Evolutionary conservation across 441 rosid genomes (phyloP).

Genomic region (Capsella rubella): DNA sequence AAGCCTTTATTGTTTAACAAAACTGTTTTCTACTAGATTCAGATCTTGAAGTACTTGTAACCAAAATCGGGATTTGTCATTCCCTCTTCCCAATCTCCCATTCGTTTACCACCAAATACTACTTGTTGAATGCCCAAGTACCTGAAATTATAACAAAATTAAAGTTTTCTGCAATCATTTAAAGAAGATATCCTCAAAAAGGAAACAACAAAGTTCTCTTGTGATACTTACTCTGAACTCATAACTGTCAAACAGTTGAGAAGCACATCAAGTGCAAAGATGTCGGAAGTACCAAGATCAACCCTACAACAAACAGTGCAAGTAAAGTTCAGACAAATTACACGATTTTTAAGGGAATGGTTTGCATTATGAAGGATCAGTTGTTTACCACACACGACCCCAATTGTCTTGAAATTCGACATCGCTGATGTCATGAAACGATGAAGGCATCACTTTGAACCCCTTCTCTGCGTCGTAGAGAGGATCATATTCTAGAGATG

Average conservation of each 20-base stretch:
- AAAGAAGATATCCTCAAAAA: background rate
- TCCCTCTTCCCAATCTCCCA: slow-evolving; percentile 98
- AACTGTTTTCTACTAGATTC: slow-evolving; percentile 27
- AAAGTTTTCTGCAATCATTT: slow-evolving; percentile 5
- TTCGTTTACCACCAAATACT: slow-evolving; percentile 76
- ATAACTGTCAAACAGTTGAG: slow-evolving; percentile 89
- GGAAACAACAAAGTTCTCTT: background rate
- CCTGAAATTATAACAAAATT: slow-evolving; percentile 46
- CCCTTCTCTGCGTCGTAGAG: slow-evolving; percentile 86
- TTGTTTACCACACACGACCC: slow-evolving; percentile 85
- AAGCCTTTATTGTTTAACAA: slow-evolving; percentile 30
- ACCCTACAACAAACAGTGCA: slow-evolving; percentile 61
- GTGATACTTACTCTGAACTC: slow-evolving; percentile 83
- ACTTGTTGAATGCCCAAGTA: slow-evolving; percentile 86
- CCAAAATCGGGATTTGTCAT: slow-evolving; percentile 82
- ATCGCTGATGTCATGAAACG: slow-evolving; percentile 89
- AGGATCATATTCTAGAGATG: slow-evolving; percentile 82
- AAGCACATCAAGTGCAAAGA: slow-evolving; percentile 81
- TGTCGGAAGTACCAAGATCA: slow-evolving; percentile 89
- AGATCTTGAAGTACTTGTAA: slow-evolving; percentile 73
- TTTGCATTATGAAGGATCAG: background rate
- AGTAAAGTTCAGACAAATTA: slow-evolving; percentile 8
- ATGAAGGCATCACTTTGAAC: slow-evolving; percentile 78
- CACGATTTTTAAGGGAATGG: background rate
- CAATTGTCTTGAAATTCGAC: slow-evolving; percentile 98